Base-by-base conservation (phyloP, 139 green algal species). In the Auxenochlorella pyrenoidosa region DNA sequence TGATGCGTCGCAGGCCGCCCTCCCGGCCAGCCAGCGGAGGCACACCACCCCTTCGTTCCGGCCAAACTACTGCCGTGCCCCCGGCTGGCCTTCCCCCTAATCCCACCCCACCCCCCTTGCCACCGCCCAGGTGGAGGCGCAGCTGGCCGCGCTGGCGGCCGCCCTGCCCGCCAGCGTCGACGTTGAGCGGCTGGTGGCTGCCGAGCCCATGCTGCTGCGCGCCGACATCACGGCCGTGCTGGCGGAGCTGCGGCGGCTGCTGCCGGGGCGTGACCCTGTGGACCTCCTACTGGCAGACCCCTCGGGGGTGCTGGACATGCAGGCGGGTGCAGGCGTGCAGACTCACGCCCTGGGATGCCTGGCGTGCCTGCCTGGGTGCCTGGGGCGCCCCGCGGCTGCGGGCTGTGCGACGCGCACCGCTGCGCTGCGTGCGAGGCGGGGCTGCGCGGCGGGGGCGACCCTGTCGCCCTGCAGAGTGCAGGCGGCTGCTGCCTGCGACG, bases 161-260 rank as follows among this genome's bases (percentile, higher is more conserved):
- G 88, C 85, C 5, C 63, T 84, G 58, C 51, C 51, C 8, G 21
- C 36, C 18, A 38, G 16, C 51, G 38, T 72, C 5, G 54, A 90
- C 51, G 75, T 92, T 4, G 76, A 92, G 40, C 54, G 43, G 68
- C 59, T 93, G 16, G 51, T 93, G 0, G 66, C 26, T 10, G 75
- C 66, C 34, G 89, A 92, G 76, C 88, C 88, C 2, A 83, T 88
- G 81, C 34, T 92, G 26, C 71, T 92, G n/a, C 32, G 71, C 32
- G 76, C 81, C 18, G 65, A 79, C 65, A 63, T 86, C 32, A 3
- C 65, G 0, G 21, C 44, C 66, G 66, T 87, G 68, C 68, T 80
- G n/a, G 82, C 47, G 2, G 65, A 87, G 82, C 47, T 79, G 70
- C 82, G 18, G 70, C 82, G 82, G 82, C 70, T 87, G 70, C 2